Evolutionary conservation across 1,284 basidiomycete genomes (phyloP).

Genomic region (Pisolithus thermaeus): DNA sequence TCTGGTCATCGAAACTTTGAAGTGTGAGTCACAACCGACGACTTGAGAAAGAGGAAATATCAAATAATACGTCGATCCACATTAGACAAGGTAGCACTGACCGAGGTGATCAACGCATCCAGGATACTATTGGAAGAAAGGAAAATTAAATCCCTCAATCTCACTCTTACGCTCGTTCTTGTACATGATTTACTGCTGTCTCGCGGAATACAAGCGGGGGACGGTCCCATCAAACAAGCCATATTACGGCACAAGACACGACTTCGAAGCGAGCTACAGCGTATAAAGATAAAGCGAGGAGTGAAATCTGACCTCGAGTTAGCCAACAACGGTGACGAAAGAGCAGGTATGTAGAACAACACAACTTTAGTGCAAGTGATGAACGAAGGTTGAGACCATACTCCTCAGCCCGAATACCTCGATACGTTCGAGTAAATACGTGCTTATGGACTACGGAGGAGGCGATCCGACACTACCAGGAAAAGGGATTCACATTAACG

Average conservation of each 20-base stretch:
- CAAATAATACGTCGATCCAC: constrained; percentile 5
- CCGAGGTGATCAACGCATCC: constrained; percentile 57
- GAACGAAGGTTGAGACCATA: background rate
- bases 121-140: constrained; percentile 67
- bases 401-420: constrained; percentile 60
- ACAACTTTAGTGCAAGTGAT: background rate
- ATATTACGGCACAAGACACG: constrained; percentile 81
- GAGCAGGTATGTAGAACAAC: constrained; percentile 46
- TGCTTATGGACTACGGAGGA: constrained; percentile 59
- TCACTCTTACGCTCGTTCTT: constrained; percentile 78
- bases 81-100: constrained; percentile 65
- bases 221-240: constrained; percentile 83
- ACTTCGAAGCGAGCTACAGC: constrained; percentile 80
- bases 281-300: constrained; percentile 77
- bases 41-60: background rate
- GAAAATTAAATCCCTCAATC: constrained; percentile 65
- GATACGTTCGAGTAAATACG: constrained; percentile 84
- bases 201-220: constrained; percentile 79
- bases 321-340: constrained; percentile 51
- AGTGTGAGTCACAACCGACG: constrained; percentile 58
- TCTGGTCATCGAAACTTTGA: constrained; percentile 86
- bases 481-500: constrained; percentile 47
- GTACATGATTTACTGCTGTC: constrained; percentile 84
- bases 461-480: constrained; percentile 49
- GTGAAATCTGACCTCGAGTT: constrained; percentile 63